phyloP scores from a whole-genome alignment of 164 flowering plant genomes.

The Umbilicus rupestris region DNA sequence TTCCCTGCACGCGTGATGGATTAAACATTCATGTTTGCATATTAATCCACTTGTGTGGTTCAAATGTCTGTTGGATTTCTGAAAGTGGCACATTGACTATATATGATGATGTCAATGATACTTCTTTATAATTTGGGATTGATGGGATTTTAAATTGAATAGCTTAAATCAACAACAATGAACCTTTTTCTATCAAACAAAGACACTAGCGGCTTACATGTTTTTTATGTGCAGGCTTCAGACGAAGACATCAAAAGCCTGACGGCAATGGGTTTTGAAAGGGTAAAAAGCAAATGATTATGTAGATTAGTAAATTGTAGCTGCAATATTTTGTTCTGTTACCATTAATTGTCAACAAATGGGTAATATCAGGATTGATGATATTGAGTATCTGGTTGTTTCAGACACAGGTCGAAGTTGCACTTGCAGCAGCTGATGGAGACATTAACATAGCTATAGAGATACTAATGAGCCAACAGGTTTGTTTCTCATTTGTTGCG shows the following conservation, averaged over 20 bases:
- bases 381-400: constrained; percentile 8
- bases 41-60: neutral
- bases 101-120: neutral
- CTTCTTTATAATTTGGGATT: neutral
- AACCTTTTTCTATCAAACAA: neutral
- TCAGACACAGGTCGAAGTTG: constrained; percentile 97
- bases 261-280: constrained; percentile 92
- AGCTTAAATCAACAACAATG: neutral
- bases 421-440: constrained; percentile 88
- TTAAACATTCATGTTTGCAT: neutral
- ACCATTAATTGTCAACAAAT: neutral
- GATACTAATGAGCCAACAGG: constrained; percentile 93
- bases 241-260: constrained; percentile 64
- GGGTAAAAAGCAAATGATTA: constrained; percentile 32
- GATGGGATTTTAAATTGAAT: neutral
- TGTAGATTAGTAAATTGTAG: neutral
- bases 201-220: constrained; percentile 2
- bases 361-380: neutral
- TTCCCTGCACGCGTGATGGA: neutral
- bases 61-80: neutral
- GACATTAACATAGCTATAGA: constrained; percentile 79
- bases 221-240: constrained; percentile 42
- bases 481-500: constrained; percentile 10
- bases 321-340: neutral
- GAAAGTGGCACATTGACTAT: neutral